Percentiles rank a stretch among this genome's conserved stretches.
Conservation (phyloP, 345 rosid species). For the Mallotus nudiflorus region DNA sequence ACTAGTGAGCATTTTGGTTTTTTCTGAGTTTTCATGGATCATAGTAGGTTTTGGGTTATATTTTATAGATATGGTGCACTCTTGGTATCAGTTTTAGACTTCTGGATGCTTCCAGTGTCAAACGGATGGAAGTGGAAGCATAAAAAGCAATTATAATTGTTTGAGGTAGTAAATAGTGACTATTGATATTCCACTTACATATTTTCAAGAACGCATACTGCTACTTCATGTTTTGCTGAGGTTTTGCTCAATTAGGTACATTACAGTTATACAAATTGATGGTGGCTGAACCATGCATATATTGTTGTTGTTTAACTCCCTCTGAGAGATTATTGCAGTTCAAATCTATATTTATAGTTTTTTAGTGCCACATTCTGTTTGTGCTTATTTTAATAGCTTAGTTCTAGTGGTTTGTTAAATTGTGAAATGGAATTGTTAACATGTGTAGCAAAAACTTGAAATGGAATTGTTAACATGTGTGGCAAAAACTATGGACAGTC, state of each 20-base stretch:
- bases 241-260: neutral
- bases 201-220: neutral
- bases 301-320: neutral
- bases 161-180: neutral
- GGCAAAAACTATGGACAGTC: neutral
- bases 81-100: neutral
- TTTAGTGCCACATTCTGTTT: neutral
- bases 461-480: neutral
- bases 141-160: no score
- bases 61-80: neutral
- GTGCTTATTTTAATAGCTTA: neutral
- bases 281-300: neutral
- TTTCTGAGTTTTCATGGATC: neutral
- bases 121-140: neutral
- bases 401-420: no score
- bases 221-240: neutral
- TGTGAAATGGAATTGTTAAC: neutral
- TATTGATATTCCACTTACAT: neutral
- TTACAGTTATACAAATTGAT: neutral
- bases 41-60: no score
- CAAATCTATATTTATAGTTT: neutral
- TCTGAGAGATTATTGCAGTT: neutral
- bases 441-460: no score
- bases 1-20: neutral
- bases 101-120: neutral